Percentiles rank a stretch among this genome's conserved stretches.
phyloP scores from a whole-genome alignment of 1,284 basidiomycete species.

The Apiotrichum laibachii region DNA sequence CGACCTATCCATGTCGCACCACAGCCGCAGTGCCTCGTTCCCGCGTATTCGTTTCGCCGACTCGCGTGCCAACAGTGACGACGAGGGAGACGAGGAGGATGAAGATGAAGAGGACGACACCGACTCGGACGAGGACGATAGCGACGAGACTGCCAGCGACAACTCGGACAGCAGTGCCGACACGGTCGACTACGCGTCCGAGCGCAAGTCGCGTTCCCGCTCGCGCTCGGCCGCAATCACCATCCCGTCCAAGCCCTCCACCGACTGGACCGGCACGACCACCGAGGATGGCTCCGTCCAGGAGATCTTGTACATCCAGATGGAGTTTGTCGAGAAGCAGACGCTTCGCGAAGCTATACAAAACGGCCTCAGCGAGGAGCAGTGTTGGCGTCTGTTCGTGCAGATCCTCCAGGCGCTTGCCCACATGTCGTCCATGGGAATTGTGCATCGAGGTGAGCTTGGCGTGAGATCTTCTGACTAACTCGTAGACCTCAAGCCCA shows the following conservation, averaged over 20 bases:
- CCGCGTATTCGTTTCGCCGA: constrained; percentile 48
- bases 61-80: constrained; percentile 27
- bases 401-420: constrained; percentile 91
- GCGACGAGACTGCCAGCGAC: constrained; percentile 1
- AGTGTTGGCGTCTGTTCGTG: constrained; percentile 84
- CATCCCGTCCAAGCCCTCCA: constrained; percentile 18
- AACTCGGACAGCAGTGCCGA: constrained; percentile 27
- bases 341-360: constrained; percentile 63
- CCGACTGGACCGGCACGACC: constrained; percentile 32
- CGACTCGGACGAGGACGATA: constrained; percentile 21
- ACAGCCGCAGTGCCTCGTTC: constrained; percentile 46
- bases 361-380: constrained; percentile 74
- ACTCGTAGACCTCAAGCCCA: constrained; percentile 74
- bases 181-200: constrained; percentile 38
- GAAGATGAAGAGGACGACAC: constrained; percentile 19
- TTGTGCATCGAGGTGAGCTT: constrained; percentile 67
- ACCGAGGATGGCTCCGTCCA: constrained; percentile 36
- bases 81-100: constrained; percentile 41
- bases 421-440: constrained; percentile 82
- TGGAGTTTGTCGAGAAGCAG: constrained; percentile 53
- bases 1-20: constrained; percentile 38
- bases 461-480: neutral
- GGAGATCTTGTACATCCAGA: constrained; percentile 50
- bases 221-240: constrained; percentile 11
- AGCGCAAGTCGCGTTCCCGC: constrained; percentile 7